Conservation (phyloP, 2,329 filamentous ascomycete genomes). For the Diplodia seriata region DNA sequence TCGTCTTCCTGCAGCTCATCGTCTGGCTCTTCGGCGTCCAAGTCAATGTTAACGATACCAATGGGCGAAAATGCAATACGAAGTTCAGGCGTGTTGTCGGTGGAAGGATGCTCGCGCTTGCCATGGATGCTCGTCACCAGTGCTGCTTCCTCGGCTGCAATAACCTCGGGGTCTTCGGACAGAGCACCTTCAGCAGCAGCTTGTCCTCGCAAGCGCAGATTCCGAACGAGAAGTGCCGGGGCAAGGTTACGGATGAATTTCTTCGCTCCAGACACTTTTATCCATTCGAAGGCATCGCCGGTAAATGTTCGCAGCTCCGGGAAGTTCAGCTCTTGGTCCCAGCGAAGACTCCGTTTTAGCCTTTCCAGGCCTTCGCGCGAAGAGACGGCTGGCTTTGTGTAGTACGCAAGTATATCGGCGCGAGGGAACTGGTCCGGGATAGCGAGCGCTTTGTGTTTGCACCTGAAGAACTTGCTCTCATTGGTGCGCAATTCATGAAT, state of each 20-base stretch:
- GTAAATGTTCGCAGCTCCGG: constrained; percentile 74
- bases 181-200: constrained; percentile 19
- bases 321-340: constrained; percentile 70
- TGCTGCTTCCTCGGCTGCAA: constrained; percentile 56
- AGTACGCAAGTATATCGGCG: constrained; percentile 79
- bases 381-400: constrained; percentile 86
- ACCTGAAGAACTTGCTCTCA: constrained; percentile 78
- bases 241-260: constrained; percentile 85
- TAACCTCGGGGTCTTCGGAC: constrained; percentile 45
- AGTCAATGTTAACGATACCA: constrained; percentile 77
- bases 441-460: constrained; percentile 73
- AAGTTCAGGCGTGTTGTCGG: constrained; percentile 77
- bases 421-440: constrained; percentile 86
- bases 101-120: constrained; percentile 72
- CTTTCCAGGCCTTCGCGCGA: constrained; percentile 61
- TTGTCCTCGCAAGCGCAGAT: constrained; percentile 53
- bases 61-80: constrained; percentile 79
- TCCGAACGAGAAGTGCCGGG: constrained; percentile 73
- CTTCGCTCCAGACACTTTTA: constrained; percentile 75
- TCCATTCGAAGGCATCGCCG: constrained; percentile 86
- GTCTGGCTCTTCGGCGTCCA: constrained; percentile 75
- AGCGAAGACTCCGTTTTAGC: constrained; percentile 62
- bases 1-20: constrained; percentile 59
- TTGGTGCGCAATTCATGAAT: constrained; percentile 82
- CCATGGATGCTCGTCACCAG: constrained; percentile 72